Base-by-base conservation (phyloP, 371 early-diverging fungal species). In the Modicella reniformis region DNA sequence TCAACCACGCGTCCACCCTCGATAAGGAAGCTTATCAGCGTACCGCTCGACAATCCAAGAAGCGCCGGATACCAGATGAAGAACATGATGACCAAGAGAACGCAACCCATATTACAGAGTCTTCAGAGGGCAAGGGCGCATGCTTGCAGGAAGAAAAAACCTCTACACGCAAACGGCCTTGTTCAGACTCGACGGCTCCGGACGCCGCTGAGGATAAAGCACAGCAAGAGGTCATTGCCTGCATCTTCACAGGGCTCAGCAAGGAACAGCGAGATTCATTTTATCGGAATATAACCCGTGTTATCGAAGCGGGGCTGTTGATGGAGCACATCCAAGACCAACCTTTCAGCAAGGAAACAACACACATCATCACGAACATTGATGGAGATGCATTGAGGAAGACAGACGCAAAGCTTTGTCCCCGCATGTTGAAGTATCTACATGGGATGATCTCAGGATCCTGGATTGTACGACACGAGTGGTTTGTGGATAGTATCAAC, bases 271-370 rank as follows among this genome's bases (percentile, higher is more conserved):
- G 52, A 25, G 44, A 59, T 10, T 32, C 37, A 2, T 68, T 74
- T 26, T 64, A 74, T 32, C 50, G 40, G 15, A 60, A 59, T n/a
- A 52, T 68, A 21, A 48, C 65, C 1, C 63, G 65, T 2, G 49
- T 74, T 15, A 64, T 74, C 32, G 69, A 68, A 21, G 74, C 74
- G 13, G 69, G 69, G 13, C 59, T 74, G 21, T 49, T 64, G 3
- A 68, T 74, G 74, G 74, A 67, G 23, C 74, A 74, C 26, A 59
- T 74, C 26, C 64, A 68, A 53, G 65, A 74, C 21, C 64, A 74
- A 19, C 48, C 58, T 13, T 63, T 64, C 23, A 64, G 49, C 52
- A 61, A 64, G n/a, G 37, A 55, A 7, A 55, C 65, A 19, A 68
- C 69, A 21, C 74, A 74, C 26, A 59, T 74, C 37, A 64, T 74